Base-by-base conservation (phyloP, 306 rosid species). In the Argentina anserina region DNA sequence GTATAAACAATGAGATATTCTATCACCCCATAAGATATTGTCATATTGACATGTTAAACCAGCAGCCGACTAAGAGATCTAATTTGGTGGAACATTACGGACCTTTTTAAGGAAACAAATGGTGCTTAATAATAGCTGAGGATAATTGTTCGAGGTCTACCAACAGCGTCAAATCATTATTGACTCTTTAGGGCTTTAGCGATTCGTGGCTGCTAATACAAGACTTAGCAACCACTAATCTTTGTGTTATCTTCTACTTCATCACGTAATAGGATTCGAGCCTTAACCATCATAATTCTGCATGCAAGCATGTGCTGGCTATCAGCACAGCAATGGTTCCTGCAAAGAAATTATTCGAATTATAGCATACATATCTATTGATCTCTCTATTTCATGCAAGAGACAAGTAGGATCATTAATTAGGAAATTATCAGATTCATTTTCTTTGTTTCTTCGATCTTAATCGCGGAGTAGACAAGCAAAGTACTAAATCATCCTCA, bases 401-500 rank as follows among this genome's bases (percentile, higher is more conserved):
- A 23, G 18, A 39, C 43, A 70, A 23, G 81, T 79, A 76, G 85
- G 86, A 79, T 69, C 83, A 4, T 26, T 50, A 65, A 34, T 66
- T 45, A 69, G 49, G 77, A 40, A 26, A 72, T 52, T 72, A n/a
- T 49, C 29, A 23, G 66, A 67, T 14, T 69, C 56, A 47, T 55
- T 73, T 82, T 42, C 17, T 63, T 56, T 70, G 8, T 36, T 70
- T 55, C 71, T 75, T 25, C 69, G 36, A 75, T 70, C 72, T 84
- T 89, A 58, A 58, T 58, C 88, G 93, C 90, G 91, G 91, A 83
- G 86, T 81, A 87, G 81, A 88, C 81, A 92, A 86, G 96, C 89
- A 58, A 58, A 58, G 63, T 58, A 5, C 20, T 6, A 25, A 74
- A 75, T 28, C 46, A 34, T 39, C 33, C 29, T 52, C 28, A 52